Evolutionary conservation across 2,329 filamentous ascomycete genomes (phyloP).

Genomic region (Thielaviopsis punctulata): DNA sequence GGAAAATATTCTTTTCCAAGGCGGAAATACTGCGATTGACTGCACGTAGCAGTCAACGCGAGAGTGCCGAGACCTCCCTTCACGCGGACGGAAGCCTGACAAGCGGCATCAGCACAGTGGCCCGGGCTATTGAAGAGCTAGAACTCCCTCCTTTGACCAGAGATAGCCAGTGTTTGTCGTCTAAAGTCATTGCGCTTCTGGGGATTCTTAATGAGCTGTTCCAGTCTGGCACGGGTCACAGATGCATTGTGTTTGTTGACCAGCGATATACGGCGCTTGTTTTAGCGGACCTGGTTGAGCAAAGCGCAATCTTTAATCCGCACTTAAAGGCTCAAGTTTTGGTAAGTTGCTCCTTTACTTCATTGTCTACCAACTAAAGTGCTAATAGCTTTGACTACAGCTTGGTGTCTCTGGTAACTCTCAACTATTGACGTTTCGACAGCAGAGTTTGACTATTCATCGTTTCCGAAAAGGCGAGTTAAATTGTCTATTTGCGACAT

Average conservation of each 20-base stretch:
- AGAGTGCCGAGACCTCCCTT: neutral
- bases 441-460: slow-evolving; percentile 57
- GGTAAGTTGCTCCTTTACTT: slow-evolving; percentile 24
- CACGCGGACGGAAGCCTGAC: neutral
- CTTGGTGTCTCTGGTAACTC: slow-evolving; percentile 1
- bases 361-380: slow-evolving; percentile 11
- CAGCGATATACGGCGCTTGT: slow-evolving; percentile 61
- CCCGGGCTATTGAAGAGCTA: neutral
- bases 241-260: slow-evolving; percentile 80
- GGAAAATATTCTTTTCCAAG: slow-evolving; percentile 52
- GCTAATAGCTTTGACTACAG: slow-evolving; percentile 18
- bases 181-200: slow-evolving; percentile 52
- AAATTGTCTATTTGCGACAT: slow-evolving; percentile 51
- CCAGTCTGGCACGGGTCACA: slow-evolving; percentile 33
- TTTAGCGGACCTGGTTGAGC: slow-evolving; percentile 49
- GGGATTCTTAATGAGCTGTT: slow-evolving; percentile 47
- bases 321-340: slow-evolving; percentile 46
- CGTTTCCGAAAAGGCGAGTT: slow-evolving; percentile 41
- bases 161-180: slow-evolving; percentile 35
- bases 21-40: slow-evolving; percentile 44
- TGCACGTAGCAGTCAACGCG: slow-evolving; percentile 25
- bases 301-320: slow-evolving; percentile 34
- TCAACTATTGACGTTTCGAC: slow-evolving; percentile 44
- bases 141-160: neutral
- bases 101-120: neutral